Percentiles rank a stretch among this genome's conserved stretches.
Conservation (phyloP, 2,329 filamentous ascomycete genomes). For the Thielaviopsis populi region DNA sequence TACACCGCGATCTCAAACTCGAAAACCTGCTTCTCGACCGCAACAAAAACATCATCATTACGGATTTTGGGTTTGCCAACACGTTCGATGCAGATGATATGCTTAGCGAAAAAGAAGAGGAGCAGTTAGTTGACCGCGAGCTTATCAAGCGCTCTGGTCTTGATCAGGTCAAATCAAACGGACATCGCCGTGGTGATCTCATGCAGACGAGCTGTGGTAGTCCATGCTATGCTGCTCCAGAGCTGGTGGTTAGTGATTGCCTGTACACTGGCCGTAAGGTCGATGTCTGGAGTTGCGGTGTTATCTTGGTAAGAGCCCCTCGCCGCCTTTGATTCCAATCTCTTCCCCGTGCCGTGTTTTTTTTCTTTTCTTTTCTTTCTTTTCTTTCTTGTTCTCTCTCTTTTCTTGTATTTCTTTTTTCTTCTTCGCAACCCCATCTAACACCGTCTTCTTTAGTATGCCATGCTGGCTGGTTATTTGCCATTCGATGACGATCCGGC, state of each 20-base stretch:
- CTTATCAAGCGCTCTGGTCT: slow-evolving; percentile 77
- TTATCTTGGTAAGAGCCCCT: slow-evolving; percentile 86
- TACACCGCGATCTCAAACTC: slow-evolving; percentile 90
- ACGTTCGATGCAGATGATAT: slow-evolving; percentile 86
- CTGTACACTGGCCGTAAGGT: slow-evolving; percentile 95
- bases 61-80: slow-evolving; percentile 97
- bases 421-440: neutral
- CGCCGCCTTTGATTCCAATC: too few relatives aligned
- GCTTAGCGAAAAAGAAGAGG: slow-evolving; percentile 76
- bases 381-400: too few relatives aligned
- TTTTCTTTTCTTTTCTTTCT: too few relatives aligned
- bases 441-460: slow-evolving; percentile 48
- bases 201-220: slow-evolving; percentile 99
- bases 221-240: slow-evolving; percentile 92
- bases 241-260: slow-evolving; percentile 93
- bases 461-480: slow-evolving; percentile 94
- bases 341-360: too few relatives aligned
- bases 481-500: slow-evolving; percentile 97
- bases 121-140: slow-evolving; percentile 72
- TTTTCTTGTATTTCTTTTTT: too few relatives aligned
- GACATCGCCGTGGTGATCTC: slow-evolving; percentile 71
- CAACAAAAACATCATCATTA: slow-evolving; percentile 98
- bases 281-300: slow-evolving; percentile 97
- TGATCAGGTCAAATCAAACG: slow-evolving; percentile 61
- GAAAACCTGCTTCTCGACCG: slow-evolving; percentile 91